Percentiles rank a stretch among this genome's conserved stretches.
These are phyloP conservation scores for Malbranchea cinnamomea DNA, from an alignment of 2,329 filamentous ascomycete species.

Conservation along the genomic window DNA sequence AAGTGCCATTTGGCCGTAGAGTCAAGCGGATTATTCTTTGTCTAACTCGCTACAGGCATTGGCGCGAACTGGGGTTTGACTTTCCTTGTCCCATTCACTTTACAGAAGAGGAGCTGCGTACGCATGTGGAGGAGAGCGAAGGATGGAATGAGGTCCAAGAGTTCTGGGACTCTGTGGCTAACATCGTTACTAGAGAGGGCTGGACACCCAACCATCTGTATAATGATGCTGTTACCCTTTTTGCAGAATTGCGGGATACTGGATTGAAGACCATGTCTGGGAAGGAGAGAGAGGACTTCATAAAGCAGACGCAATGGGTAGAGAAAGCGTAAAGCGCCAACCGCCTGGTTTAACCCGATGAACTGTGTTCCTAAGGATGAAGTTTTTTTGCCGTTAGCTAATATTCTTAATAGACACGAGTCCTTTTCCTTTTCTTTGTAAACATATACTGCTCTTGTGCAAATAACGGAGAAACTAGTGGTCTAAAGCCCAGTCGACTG, in stretches of 20 bases:
- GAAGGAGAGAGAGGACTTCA: constrained; percentile 5
- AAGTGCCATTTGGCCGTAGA: not conserved
- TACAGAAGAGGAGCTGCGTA: constrained; percentile 4
- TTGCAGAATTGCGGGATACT: constrained; percentile 5
- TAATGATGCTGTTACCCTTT: constrained; percentile 8
- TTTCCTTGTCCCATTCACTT: constrained; percentile 7
- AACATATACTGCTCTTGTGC: too few species aligned
- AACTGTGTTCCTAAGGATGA: too few species aligned
- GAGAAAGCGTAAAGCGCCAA: too few species aligned
- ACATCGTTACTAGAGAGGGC: constrained; percentile 4
- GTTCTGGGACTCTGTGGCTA: constrained; percentile 8
- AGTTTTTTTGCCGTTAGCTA: too few species aligned
- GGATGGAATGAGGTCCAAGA: constrained; percentile 7
- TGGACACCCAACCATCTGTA: constrained; percentile 5
- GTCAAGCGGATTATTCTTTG: not conserved
- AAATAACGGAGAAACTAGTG: too few species aligned
- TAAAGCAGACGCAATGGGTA: constrained; percentile 6
- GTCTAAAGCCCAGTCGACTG: too few species aligned
- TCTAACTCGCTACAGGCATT: constrained; percentile 4
- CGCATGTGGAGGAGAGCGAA: constrained; percentile 6
- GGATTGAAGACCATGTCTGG: constrained; percentile 2
- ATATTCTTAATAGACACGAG: too few species aligned
- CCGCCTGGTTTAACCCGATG: too few species aligned
- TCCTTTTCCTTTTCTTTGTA: too few species aligned
- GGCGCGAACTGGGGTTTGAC: constrained; percentile 1